Evolutionary conservation across 169 alveolate genomes (phyloP).

Genomic region (Babesia gibsoni): DNA sequence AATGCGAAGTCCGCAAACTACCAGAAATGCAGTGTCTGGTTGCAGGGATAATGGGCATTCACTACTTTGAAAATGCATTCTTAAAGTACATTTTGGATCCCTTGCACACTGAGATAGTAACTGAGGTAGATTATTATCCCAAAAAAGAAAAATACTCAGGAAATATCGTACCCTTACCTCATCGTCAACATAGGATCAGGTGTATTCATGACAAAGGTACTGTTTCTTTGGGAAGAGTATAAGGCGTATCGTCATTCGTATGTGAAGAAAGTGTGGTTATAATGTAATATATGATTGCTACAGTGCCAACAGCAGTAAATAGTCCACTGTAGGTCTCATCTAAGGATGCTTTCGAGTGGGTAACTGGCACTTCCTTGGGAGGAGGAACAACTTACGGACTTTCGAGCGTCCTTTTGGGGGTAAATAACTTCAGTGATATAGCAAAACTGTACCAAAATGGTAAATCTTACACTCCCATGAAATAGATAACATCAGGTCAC

Average conservation of each 20-base stretch:
- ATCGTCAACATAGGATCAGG: conserved; percentile 59
- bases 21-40: conserved; percentile 41
- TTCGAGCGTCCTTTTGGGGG: conserved; percentile 8
- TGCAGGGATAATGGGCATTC: conserved; percentile 20
- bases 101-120: background rate
- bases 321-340: conserved; percentile 16
- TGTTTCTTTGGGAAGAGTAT: no score
- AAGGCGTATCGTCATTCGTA: no score
- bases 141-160: background rate
- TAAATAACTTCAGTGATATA: background rate
- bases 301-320: no score
- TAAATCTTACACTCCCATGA: background rate
- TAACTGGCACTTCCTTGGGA: conserved; percentile 47
- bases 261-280: no score
- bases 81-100: conserved; percentile 6
- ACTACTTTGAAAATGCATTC: background rate
- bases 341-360: conserved; percentile 11
- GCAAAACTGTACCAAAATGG: background rate
- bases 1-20: background rate
- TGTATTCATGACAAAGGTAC: conserved; percentile 41
- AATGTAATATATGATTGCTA: no score
- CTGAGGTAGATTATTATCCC: background rate
- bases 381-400: conserved; percentile 56
- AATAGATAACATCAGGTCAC: background rate
- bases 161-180: conserved; percentile 27